Evolutionary conservation across 306 rosid genomes (phyloP).

Genomic region (Luffa acutangula): DNA sequence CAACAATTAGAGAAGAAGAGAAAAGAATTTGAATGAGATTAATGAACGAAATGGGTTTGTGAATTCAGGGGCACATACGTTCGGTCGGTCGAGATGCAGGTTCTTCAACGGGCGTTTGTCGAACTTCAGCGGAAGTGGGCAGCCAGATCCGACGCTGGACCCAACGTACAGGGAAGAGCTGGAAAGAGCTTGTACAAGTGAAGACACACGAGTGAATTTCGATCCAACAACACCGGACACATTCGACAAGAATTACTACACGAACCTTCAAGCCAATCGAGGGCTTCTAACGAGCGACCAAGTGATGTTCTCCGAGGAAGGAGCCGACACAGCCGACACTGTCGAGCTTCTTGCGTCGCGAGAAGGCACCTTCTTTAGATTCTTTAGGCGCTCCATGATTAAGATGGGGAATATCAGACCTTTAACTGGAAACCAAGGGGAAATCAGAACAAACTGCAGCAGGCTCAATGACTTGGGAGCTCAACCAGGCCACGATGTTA

Average conservation of each 20-base stretch:
- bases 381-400: conserved; percentile 51
- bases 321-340: neutral
- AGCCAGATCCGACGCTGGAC: conserved; percentile 53
- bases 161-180: conserved; percentile 39
- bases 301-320: conserved; percentile 6
- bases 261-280: conserved; percentile 10
- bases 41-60: neutral
- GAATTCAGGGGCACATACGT: conserved; percentile 55
- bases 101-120: conserved; percentile 34
- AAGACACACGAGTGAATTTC: neutral
- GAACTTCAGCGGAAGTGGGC: conserved; percentile 40
- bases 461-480: neutral
- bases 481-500: conserved; percentile 2
- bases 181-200: conserved; percentile 20
- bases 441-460: conserved; percentile 7
- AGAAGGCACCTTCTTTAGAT: conserved; percentile 1
- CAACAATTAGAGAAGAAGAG: neutral
- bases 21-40: neutral
- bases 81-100: conserved; percentile 59
- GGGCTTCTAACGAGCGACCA: conserved; percentile 3
- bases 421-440: conserved; percentile 49
- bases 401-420: conserved; percentile 71
- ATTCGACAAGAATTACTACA: conserved; percentile 56
- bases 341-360: neutral
- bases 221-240: conserved; percentile 9